Evolutionary conservation across 176 grass and related monocot species (phyloP).

Genomic region (Saccharum spontaneum): DNA sequence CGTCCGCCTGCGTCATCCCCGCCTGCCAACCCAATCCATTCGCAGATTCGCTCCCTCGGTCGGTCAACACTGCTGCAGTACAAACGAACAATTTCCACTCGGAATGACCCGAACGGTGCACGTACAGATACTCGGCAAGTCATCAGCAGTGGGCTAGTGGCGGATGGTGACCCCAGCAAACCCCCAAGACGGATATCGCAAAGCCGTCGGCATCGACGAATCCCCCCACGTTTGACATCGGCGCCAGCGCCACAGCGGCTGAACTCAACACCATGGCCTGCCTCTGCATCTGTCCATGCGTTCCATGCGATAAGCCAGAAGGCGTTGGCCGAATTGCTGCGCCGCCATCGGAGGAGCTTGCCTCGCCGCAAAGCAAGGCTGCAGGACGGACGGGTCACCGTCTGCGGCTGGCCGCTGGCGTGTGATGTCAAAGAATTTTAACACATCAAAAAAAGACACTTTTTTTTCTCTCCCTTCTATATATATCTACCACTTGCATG

Average conservation of each 20-base stretch:
- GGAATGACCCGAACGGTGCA: too few species aligned
- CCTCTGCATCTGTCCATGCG: too few species aligned
- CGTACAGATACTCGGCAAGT: too few species aligned
- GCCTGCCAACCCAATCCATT: neutral
- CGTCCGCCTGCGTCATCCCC: too few species aligned
- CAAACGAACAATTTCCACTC: neutral
- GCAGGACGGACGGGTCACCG: neutral
- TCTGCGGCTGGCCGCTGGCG: too few species aligned
- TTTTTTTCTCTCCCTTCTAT: neutral
- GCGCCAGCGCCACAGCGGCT: too few species aligned
- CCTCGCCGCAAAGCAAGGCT: neutral
- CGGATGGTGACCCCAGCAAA: too few species aligned
- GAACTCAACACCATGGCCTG: too few species aligned
- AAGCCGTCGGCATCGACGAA: neutral
- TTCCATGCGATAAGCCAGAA: neutral
- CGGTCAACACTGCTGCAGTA: too few species aligned
- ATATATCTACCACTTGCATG: neutral
- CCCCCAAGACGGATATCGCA: neutral
- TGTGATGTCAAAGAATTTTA: neutral
- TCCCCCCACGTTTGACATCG: neutral
- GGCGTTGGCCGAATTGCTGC: too few species aligned
- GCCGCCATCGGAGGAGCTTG: neutral
- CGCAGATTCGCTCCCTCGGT: too few species aligned
- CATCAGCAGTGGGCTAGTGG: too few species aligned
- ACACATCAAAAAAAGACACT: neutral